Evolutionary conservation across 805 yeast genomes (phyloP).

Genomic region (Teunomyces gatunensis): DNA sequence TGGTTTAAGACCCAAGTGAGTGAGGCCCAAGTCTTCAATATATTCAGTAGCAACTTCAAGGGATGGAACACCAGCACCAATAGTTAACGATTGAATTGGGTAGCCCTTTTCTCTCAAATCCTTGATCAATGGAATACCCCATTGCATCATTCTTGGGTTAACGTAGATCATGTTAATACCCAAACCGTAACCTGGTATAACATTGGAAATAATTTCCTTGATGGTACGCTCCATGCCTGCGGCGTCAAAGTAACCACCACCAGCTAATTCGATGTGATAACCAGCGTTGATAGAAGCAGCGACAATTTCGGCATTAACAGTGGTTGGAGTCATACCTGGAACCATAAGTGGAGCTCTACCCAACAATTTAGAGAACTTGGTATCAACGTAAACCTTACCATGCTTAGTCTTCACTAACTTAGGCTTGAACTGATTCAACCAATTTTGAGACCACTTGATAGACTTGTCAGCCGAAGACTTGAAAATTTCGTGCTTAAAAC

Average conservation of each 20-base stretch:
- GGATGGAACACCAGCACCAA: slow-evolving; percentile 99
- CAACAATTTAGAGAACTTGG: slow-evolving; percentile 86
- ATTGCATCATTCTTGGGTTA: slow-evolving; percentile 95
- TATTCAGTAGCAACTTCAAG: slow-evolving; percentile 96
- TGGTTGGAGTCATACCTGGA: slow-evolving; percentile 99
- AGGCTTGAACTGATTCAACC: slow-evolving; percentile 89
- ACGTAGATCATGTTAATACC: slow-evolving; percentile 93
- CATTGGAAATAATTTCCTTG: slow-evolving; percentile 60
- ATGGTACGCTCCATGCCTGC: slow-evolving; percentile 70
- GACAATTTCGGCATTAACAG: slow-evolving; percentile 91
- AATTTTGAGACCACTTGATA: slow-evolving; percentile 81
- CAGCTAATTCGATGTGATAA: slow-evolving; percentile 95
- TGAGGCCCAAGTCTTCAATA: slow-evolving; percentile 85
- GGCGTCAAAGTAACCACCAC: slow-evolving; percentile 95
- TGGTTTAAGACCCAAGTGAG: slow-evolving; percentile 95
- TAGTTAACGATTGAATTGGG: slow-evolving; percentile 93
- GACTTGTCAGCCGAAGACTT: slow-evolving; percentile 56
- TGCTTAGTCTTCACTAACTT: slow-evolving; percentile 69
- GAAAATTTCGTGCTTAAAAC: slow-evolving; percentile 93
- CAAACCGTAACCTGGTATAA: slow-evolving; percentile 85
- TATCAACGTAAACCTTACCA: slow-evolving; percentile 82
- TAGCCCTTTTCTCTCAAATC: slow-evolving; percentile 86
- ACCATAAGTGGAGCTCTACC: slow-evolving; percentile 97
- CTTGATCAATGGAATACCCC: slow-evolving; percentile 97
- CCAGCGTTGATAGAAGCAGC: slow-evolving; percentile 95